These are phyloP conservation scores for Magnolia sinica DNA, from an alignment of 164 flowering plant genomes.

Conservation along the genomic window DNA sequence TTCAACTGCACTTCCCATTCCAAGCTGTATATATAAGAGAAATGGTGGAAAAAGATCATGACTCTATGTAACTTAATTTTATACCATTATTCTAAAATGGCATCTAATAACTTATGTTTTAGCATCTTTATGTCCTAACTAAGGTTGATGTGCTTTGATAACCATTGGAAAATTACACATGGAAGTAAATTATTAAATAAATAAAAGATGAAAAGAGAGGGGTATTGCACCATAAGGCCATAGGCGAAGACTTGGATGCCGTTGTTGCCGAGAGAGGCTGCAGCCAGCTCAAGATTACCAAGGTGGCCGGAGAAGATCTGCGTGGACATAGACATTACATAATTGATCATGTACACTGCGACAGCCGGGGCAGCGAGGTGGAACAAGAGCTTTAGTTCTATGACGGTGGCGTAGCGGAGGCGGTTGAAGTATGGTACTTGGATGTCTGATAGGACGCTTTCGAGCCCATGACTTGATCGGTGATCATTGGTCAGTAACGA, in stretches of 20 bases:
- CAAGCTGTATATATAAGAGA: slow-evolving; percentile 31
- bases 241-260: slow-evolving; percentile 45
- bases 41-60: too few relatives aligned
- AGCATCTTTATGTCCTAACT: too few relatives aligned
- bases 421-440: slow-evolving; percentile 19
- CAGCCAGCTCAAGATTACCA: slow-evolving; percentile 49
- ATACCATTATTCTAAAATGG: too few relatives aligned
- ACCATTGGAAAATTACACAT: too few relatives aligned
- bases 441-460: slow-evolving; percentile 23
- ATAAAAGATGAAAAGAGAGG: not conserved
- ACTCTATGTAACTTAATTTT: too few relatives aligned
- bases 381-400: slow-evolving; percentile 33
- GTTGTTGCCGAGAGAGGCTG: slow-evolving; percentile 46
- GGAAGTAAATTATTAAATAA: too few relatives aligned
- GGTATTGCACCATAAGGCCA: slow-evolving; percentile 27
- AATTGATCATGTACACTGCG: slow-evolving; percentile 39
- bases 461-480: slow-evolving; percentile 18
- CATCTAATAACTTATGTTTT: too few relatives aligned
- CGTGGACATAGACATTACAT: slow-evolving; percentile 44
- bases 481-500: not conserved
- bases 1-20: slow-evolving; percentile 51
- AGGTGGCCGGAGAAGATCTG: slow-evolving; percentile 46
- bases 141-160: too few relatives aligned
- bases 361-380: slow-evolving; percentile 40
- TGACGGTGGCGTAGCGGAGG: slow-evolving; percentile 17